These are phyloP conservation scores for Parasarocladium wereldwijsianum DNA, from an alignment of 2,329 filamentous ascomycete genomes.

Conservation along the genomic window DNA sequence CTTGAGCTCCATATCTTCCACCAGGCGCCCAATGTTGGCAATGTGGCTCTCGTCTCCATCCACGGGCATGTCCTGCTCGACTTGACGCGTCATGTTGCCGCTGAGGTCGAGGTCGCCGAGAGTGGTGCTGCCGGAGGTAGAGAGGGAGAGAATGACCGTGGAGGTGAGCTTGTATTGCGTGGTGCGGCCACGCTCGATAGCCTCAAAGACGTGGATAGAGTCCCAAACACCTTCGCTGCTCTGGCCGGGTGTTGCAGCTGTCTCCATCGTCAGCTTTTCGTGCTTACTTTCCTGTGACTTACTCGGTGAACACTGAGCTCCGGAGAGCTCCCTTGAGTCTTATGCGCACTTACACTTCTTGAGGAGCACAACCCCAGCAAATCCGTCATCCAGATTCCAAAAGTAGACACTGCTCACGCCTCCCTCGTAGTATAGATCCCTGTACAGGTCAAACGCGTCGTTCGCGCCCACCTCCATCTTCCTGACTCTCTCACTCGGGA, in stretches of 20 bases:
- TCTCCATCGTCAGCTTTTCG: no score
- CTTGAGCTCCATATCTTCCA: constrained; percentile 99
- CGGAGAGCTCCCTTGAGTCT: no score
- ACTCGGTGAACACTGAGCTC: no score
- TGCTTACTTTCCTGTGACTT: no score
- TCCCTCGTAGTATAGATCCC: constrained; percentile 93
- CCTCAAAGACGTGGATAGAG: constrained; percentile 97
- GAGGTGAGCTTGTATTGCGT: constrained; percentile 97
- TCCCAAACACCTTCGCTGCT: constrained; percentile 79
- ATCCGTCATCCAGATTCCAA: constrained; percentile 96
- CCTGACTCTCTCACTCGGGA: constrained; percentile 79
- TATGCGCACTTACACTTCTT: constrained; percentile 61
- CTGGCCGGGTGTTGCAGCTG: constrained; percentile 51
- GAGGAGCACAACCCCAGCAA: constrained; percentile 85
- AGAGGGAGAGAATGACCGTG: constrained; percentile 85
- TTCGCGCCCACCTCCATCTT: constrained; percentile 92
- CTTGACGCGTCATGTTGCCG: constrained; percentile 95
- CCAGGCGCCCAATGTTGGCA: constrained; percentile 81
- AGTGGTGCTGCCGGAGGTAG: constrained; percentile 33
- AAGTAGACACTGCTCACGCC: constrained; percentile 94
- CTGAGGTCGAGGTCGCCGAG: constrained; percentile 83
- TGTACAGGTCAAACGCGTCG: constrained; percentile 91
- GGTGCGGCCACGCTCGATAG: constrained; percentile 77
- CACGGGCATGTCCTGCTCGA: constrained; percentile 81
- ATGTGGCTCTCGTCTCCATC: constrained; percentile 89